Base-by-base conservation (phyloP, 2,329 filamentous ascomycete genomes). In the Helotiales sp. region DNA sequence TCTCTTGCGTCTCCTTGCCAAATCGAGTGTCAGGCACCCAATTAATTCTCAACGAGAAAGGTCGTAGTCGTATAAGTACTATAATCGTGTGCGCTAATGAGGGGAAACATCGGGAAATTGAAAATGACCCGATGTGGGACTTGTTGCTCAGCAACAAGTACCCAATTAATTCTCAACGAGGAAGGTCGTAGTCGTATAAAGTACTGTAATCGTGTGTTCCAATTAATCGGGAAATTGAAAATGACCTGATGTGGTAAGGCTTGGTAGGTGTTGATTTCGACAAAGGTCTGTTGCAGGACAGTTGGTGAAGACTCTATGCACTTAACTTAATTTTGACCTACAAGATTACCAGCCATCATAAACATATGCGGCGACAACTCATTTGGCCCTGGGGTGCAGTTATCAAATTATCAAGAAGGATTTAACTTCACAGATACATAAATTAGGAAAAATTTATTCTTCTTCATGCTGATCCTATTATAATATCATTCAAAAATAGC, bases 401-500 rank as follows among this genome's bases (percentile, higher is more conserved):
- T 32, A 26, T 37, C 54, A 7, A 57, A 22, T 17, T 57, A 32
- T 26, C 54, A 32, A 26, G 54, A 32, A 24, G 54, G 54, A 1
- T 57, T 57, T 40, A 32, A 57, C 54, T 57, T 57, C 10, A 57
- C 54, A 57, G 54, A 32, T 57, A 40, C 8, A 32, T 57, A 17
- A 13, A 40, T 11, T 15, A 2, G 7, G 17, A 7, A 15, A 10
- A 4, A 34, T n/a, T 34, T 15, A 5, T 45, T n/a, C n/a, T 37
- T 13, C 7, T 57, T 24, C 11, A 11, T 17, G 20, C 30, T 57
- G 4, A 57, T 17, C 32, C n/a, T 32, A 20, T 1, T 57, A n/a
- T 5, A 57, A 32, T 57, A 32, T 57, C 54, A 20, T 61, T 61
- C 43, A 45, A 61, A 50, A 45, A 61, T 17, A 50, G 59, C 28